Conservation (phyloP, 2,329 filamentous ascomycete genomes). For the Neopestalotiopsis rosae region DNA sequence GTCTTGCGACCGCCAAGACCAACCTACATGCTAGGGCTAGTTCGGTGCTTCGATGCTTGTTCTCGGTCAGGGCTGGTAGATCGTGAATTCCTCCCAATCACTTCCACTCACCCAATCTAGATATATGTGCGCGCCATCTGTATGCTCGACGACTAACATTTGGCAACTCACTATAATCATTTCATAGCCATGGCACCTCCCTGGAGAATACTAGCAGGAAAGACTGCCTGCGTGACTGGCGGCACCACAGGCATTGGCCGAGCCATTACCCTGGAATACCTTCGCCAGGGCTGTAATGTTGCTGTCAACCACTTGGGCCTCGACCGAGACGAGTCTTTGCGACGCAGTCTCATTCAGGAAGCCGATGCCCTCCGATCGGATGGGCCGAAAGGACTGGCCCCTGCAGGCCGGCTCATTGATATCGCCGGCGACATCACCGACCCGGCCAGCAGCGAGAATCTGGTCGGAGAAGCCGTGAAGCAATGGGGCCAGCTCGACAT, state of each 20-base stretch:
- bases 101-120: too few relatives aligned
- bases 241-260: constrained; percentile 86
- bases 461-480: constrained; percentile 71
- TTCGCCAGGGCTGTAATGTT: constrained; percentile 78
- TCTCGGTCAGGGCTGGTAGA: too few relatives aligned
- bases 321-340: constrained; percentile 53
- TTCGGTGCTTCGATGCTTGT: too few relatives aligned
- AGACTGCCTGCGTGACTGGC: constrained; percentile 86
- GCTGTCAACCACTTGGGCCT: constrained; percentile 80
- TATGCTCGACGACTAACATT: too few relatives aligned
- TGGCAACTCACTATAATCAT: too few relatives aligned
- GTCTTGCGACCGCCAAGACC: too few relatives aligned
- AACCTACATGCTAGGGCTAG: too few relatives aligned
- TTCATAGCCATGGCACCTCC: neutral
- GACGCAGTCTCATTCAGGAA: constrained; percentile 58
- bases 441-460: constrained; percentile 70
- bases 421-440: constrained; percentile 79
- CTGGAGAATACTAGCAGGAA: constrained; percentile 58
- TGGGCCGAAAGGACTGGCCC: constrained; percentile 42
- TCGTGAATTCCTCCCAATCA: too few relatives aligned
- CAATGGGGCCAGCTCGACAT: constrained; percentile 69
- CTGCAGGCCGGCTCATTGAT: constrained; percentile 64
- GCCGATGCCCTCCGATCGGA: constrained; percentile 50
- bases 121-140: too few relatives aligned
- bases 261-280: constrained; percentile 81